Percentiles rank a stretch among this genome's conserved stretches.
These are phyloP conservation scores for Phycomyces nitens DNA, from an alignment of 192 early-diverging fungal species.

Conservation along the genomic window DNA sequence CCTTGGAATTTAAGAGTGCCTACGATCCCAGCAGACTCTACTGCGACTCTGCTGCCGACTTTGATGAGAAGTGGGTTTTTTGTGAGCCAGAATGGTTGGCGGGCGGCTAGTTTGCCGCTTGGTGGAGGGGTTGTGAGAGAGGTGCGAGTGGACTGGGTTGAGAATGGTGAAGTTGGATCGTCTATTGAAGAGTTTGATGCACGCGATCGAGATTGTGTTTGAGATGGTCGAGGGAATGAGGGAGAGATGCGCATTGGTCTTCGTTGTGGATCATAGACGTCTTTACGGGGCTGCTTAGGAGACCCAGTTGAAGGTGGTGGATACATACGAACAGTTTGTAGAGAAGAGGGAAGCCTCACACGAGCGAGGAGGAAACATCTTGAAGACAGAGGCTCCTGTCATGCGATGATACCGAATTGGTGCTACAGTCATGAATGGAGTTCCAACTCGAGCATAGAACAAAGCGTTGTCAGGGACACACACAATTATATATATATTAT, in stretches of 20 bases:
- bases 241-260: too few species aligned
- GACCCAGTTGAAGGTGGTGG: not conserved
- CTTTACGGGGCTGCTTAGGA: not conserved
- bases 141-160: too few species aligned
- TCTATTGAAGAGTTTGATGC: too few species aligned
- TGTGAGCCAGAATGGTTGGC: not conserved
- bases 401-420: not conserved
- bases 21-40: conserved; percentile 53
- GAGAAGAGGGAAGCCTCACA: not conserved
- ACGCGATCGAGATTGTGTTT: too few species aligned
- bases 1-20: conserved; percentile 68
- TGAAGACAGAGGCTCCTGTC: not conserved
- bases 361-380: not conserved
- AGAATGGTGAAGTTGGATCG: too few species aligned
- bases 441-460: not conserved
- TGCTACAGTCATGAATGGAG: not conserved
- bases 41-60: conserved; percentile 57
- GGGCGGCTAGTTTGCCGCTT: not conserved
- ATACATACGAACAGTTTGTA: not conserved
- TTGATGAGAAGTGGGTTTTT: not conserved
- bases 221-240: not conserved
- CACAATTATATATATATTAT: too few species aligned
- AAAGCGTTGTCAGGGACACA: not conserved
- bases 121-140: not conserved
- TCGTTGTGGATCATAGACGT: too few species aligned